phyloP scores from a whole-genome alignment of 331 rosid genomes.

The Rhamnella rubrinervis region DNA sequence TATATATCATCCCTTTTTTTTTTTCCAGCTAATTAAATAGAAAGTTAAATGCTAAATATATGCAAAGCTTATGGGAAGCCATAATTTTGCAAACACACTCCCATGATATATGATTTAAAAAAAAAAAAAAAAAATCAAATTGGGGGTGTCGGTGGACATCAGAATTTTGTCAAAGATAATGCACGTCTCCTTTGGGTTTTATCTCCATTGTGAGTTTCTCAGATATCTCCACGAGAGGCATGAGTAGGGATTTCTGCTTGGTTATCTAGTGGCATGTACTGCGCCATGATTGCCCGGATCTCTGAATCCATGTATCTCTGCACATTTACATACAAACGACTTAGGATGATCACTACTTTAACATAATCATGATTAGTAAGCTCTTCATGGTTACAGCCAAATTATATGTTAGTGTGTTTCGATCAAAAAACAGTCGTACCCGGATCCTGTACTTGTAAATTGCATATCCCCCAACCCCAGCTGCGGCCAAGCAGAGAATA shows the following conservation, averaged over 20 bases:
- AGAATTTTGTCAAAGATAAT: neutral
- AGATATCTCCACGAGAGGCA: conserved; percentile 35
- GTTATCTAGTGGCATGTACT: conserved; percentile 96
- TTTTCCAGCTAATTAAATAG: too few relatives aligned
- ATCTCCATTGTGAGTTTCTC: conserved; percentile 1
- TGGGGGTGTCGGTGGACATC: neutral
- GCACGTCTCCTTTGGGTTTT: neutral
- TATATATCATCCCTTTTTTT: too few relatives aligned
- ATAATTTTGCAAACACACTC: neutral
- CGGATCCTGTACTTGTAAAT: conserved; percentile 94
- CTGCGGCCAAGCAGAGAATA: conserved; percentile 53
- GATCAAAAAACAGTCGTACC: conserved; percentile 45
- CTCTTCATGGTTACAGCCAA: too few relatives aligned
- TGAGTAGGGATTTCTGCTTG: conserved; percentile 59
- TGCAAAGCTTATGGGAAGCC: too few relatives aligned
- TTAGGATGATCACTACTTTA: too few relatives aligned
- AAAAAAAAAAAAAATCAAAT: too few relatives aligned
- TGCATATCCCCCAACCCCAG: conserved; percentile 71
- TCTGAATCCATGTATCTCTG: conserved; percentile 97
- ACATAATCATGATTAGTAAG: neutral
- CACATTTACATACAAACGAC: conserved; percentile 18
- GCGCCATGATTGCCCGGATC: conserved; percentile 93
- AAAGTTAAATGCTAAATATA: too few relatives aligned
- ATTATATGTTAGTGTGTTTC: too few relatives aligned
- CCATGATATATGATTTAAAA: neutral